Base-by-base conservation (phyloP, 805 yeast genomes). In the Debaryomyces hansenii region DNA sequence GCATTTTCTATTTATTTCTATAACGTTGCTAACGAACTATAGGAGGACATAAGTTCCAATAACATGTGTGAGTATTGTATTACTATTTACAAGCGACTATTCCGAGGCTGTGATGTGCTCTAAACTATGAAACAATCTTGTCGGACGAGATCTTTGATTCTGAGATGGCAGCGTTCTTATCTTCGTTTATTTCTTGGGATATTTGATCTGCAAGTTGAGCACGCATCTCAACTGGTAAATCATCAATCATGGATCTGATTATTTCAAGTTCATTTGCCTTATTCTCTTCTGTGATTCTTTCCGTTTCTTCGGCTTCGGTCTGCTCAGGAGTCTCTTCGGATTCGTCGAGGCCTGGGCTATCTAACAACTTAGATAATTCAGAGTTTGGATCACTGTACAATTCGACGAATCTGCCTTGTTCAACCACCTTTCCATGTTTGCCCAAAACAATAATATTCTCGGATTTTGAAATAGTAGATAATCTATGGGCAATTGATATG, bases 381-480 rank as follows among this genome's bases (percentile, higher is more conserved):
- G 75, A 70, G 41, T 66, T 56, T 1, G 74, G 68, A 49, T 72
- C 58, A 51, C 72, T 66, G 57, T 67, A 71, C 48, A 72, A 63
- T 33, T 67, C 68, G 15, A 69, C 63, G 50, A 72, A 72, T 37
- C 64, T 58, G 12, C 78, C 72, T 41, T 62, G 63, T 46, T 73
- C 77, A 8, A 70, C 68, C 2, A 70, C 75, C 50, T 61, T 60
- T 2, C 77, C 77, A 20, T 61, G 52, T 48, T 71, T 71, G 8
- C 76, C 77, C 32, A 73, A 59, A 2, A 73, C 78, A 38, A 73
- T 60, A 5, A 73, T 73, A 47, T 66, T 64, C 42, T 72, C 77
- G 2, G 77, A 70, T 44, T 72, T 72, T 32, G 76, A 70, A 27
- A 72, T 73, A 5, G 78, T 73, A 1, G 76, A 70, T 36, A 73